Evolutionary conservation across 345 rosid species (phyloP), one percentile per base, ranked within the genome.

Genomic region (Orychophragmus violaceus): DNA sequence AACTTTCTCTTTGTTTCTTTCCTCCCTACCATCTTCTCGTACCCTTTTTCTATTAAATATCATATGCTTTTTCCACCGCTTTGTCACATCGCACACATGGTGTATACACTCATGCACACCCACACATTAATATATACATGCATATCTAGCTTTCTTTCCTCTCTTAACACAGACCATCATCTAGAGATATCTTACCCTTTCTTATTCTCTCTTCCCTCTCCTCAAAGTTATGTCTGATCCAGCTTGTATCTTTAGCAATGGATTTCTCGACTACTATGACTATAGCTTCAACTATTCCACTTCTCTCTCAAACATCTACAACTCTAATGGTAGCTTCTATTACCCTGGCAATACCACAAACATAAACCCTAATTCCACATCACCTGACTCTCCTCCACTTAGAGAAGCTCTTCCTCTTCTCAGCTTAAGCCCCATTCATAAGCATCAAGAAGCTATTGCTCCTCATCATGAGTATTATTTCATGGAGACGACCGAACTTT

Each of bases 391-490:
- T 53, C 95, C 99, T 54, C 97, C 96, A 28, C 76, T 85, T 7
- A 84, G 62, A 75, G 88, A 94, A 78, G 93, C 89, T 17, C 99
- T 94, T 25, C 99, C 97, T 14, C 95, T 94, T 42, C 91, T 94
- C 29, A 87, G 80, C 74, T 74, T 81, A 51, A 86, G 89, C 82
- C 97, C 93, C 16, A 48, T 84, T 52, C 81, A 83, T 42, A 75
- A 76, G 58, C 79, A 81, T 54, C 64, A 74, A 19, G 77, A 84
- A 39, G 70, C 76, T 13, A 50, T 51, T 17, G 69, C 29, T 49
- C 42, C 74, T 16, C 72, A 61, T 37, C 87, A 82, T 61, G 72
- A 75, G 8, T 84, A 84, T 62, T 76, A 46, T 29, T 78, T 22
- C 44, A 82, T 71, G 68, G 74, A 80, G 13, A 70, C 70, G 17